phyloP scores from a whole-genome alignment of 169 alveolate species.

The Condylostoma magnum region DNA sequence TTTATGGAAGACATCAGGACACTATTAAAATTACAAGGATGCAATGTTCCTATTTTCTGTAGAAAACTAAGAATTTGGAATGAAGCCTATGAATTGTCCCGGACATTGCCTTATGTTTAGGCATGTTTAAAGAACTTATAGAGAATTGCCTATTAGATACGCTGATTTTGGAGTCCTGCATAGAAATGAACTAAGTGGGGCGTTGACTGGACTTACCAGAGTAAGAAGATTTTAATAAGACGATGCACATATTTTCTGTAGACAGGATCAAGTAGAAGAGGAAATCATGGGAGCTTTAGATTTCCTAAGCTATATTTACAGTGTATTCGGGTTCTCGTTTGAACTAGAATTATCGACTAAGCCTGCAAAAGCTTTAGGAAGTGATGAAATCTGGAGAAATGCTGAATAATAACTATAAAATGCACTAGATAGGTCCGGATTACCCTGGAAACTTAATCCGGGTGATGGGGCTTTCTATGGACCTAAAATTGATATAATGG shows the following conservation, averaged over 20 bases:
- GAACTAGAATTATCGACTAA: slow-evolving; percentile 95
- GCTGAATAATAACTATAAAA: slow-evolving; percentile 94
- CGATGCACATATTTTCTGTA: slow-evolving; percentile 99
- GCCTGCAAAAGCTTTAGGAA: slow-evolving; percentile 96
- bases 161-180: slow-evolving; percentile 99
- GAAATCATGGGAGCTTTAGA: slow-evolving; percentile 91
- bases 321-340: slow-evolving; percentile 92
- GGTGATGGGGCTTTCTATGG: slow-evolving; percentile 99
- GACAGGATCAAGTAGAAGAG: slow-evolving; percentile 90
- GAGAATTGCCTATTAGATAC: slow-evolving; percentile 97
- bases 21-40: slow-evolving; percentile 95
- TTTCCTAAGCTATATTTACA: slow-evolving; percentile 92
- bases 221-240: slow-evolving; percentile 99
- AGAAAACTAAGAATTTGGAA: slow-evolving; percentile 96
- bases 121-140: slow-evolving; percentile 89
- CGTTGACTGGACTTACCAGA: slow-evolving; percentile 96
- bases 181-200: slow-evolving; percentile 98
- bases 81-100: slow-evolving; percentile 99
- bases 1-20: slow-evolving; percentile 98
- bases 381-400: slow-evolving; percentile 91
- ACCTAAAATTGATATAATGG: slow-evolving; percentile 97
- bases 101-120: slow-evolving; percentile 97
- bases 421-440: slow-evolving; percentile 92
- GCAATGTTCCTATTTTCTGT: slow-evolving; percentile 90
- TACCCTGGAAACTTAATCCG: slow-evolving; percentile 93